Evolutionary conservation across 441 rosid genomes (phyloP), one percentile per base, ranked within the genome.

Genomic region (Geranium incanum): DNA sequence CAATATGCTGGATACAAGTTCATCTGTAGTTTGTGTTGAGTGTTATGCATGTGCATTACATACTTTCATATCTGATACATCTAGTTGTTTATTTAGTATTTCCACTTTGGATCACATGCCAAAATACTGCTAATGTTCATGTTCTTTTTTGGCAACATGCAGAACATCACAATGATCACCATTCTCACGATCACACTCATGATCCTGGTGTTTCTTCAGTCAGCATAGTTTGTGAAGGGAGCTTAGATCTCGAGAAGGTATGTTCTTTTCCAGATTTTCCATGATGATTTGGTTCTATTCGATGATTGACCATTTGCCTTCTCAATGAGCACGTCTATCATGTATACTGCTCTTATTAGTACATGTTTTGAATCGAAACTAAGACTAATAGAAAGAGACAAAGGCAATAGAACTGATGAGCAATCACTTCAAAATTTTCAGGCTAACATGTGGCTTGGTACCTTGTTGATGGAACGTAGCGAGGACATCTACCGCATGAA

Each of bases 191-290:
- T 81, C 97, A 92, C 81, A 76, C 89, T 79, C 97, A 95, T 68
- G 99, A 92, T 83, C 97, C 96, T 1, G 93, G 95, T 55, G 94
- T 95, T 81, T 83, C 99, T 76, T 95, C 97, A 36, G 91, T 94
- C 81, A 90, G 96, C 86, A 79, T 94, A 68, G 97, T 88, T 75
- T 92, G 97, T 76, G 93, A 94, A 82, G 99, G 97, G 70, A 87
- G 77, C 84, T 81, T 88, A 73, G 97, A 94, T 83, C 91, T 94
- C n/a, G 99, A 94, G 80, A 94, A 92, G 99, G 97, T 92, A 81
- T 39, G 78, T 74, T 72, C 73, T 39, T 16, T 39, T 13, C 18
- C 59, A 52, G 5, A 1, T 52, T 8, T n/a, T 52, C 6, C 19
- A 13, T 52, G 18, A 52, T 52, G 52, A 43, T 43, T 43, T 6